Conservation (phyloP, 108 stramenopile species). For the Cyclostephanos tholiformis region DNA sequence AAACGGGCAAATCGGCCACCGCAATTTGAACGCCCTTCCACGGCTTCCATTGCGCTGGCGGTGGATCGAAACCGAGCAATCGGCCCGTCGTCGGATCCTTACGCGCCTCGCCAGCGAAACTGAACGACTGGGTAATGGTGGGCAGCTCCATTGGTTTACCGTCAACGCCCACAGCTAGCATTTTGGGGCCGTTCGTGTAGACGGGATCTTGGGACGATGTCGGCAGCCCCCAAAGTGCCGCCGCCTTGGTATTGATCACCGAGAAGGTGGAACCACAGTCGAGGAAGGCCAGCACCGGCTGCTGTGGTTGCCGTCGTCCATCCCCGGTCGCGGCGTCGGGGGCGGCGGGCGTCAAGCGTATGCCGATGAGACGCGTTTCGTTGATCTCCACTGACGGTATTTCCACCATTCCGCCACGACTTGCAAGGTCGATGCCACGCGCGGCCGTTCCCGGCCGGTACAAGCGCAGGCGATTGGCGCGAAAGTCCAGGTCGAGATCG, state of each 20-base stretch:
- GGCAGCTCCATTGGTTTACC: constrained; percentile 64
- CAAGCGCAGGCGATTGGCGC: constrained; percentile 59
- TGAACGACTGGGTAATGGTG: constrained; percentile 31
- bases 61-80: constrained; percentile 53
- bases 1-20: constrained; percentile 78
- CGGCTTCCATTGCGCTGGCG: constrained; percentile 63
- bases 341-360: constrained; percentile 47
- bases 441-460: constrained; percentile 52
- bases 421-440: constrained; percentile 1
- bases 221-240: constrained; percentile 61
- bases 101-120: constrained; percentile 56
- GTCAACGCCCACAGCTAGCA: constrained; percentile 70
- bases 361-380: constrained; percentile 71
- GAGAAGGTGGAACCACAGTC: constrained; percentile 80
- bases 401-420: constrained; percentile 43
- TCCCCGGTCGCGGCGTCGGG: constrained; percentile 1
- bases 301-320: constrained; percentile 13
- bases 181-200: constrained; percentile 57
- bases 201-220: constrained; percentile 40
- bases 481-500: constrained; percentile 84
- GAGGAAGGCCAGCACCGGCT: constrained; percentile 71
- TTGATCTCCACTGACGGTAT: constrained; percentile 75
- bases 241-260: constrained; percentile 71
- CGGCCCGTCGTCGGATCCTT: constrained; percentile 36
- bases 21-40: constrained; percentile 66